Percentiles rank a stretch among this genome's conserved stretches.
Evolutionary conservation across 768 basidiomycete species (phyloP).

Genomic region (Paxillus involutus): DNA sequence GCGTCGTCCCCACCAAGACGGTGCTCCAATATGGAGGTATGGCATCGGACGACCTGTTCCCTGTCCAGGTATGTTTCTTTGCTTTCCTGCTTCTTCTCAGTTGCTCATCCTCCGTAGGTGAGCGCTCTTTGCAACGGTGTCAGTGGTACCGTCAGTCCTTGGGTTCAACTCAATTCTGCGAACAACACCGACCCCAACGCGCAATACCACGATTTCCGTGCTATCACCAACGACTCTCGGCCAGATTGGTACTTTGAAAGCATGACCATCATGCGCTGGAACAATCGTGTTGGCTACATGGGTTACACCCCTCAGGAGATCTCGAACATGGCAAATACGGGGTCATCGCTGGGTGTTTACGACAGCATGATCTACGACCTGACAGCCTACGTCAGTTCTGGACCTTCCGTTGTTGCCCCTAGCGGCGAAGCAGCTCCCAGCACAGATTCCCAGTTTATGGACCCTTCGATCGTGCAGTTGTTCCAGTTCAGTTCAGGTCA

Average conservation of each 20-base stretch:
- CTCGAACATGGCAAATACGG: slow-evolving; percentile 61
- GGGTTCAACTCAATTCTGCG: slow-evolving; percentile 70
- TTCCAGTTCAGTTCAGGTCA: slow-evolving; percentile 74
- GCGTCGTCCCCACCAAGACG: slow-evolving; percentile 71
- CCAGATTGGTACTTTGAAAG: slow-evolving; percentile 98
- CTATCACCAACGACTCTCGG: slow-evolving; percentile 80
- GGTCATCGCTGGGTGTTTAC: slow-evolving; percentile 80
- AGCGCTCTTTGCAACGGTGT: slow-evolving; percentile 90
- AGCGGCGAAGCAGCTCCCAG: slow-evolving; percentile 42
- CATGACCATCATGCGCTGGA: slow-evolving; percentile 93
- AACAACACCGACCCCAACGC: slow-evolving; percentile 79
- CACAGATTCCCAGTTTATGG: slow-evolving; percentile 66
- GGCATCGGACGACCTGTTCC: slow-evolving; percentile 78
- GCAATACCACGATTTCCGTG: slow-evolving; percentile 95
- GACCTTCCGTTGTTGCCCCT: slow-evolving; percentile 56
- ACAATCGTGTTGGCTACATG: slow-evolving; percentile 82
- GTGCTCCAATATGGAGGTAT: slow-evolving; percentile 84
- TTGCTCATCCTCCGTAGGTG: slow-evolving; percentile 49
- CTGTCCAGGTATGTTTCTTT: slow-evolving; percentile 71
- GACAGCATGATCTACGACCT: slow-evolving; percentile 86
- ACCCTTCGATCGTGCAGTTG: slow-evolving; percentile 62
- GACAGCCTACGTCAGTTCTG: slow-evolving; percentile 71
- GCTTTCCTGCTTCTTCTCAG: not conserved
- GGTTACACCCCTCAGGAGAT: slow-evolving; percentile 81
- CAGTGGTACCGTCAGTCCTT: slow-evolving; percentile 78